Base-by-base conservation (phyloP, 352 stramenopile species). In the Phytophthora constricta region DNA sequence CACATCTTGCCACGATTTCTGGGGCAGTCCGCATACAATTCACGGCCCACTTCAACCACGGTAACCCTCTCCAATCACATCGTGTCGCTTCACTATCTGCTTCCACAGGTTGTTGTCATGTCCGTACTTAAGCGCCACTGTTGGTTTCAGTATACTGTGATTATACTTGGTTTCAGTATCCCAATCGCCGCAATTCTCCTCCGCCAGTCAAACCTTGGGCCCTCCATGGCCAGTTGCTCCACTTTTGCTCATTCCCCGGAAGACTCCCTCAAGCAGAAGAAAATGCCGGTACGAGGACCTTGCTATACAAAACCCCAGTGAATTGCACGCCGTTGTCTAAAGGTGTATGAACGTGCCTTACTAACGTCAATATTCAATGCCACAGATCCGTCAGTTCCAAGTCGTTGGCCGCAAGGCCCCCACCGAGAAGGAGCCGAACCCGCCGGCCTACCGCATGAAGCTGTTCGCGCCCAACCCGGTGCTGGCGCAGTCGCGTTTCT, bases 401-500 rank as follows among this genome's bases (percentile, higher is more conserved):
- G 97, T 99, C 57, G 97, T 99, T 87, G 98, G 98, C 86, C 97
- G 98, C 80, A 99, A 99, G 89, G 96, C 95, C 53, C 95, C 96
- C 71, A 99, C 97, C 46, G 95, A 99, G 48, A 98, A 97, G 66
- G 93, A 99, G 82, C 96, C 97, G 47, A 99, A 99, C 87, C 98
- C 98, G 62, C 89, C 98, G 65, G 97, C 98, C 7, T 99, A 99
- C 96, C 92, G 98, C 73, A 99, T 99, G 98, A 96, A 96, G 84
- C 76, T 97, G 56, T 99, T 99, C 80, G 97, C 96, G 31, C 93
- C 97, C 54, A 99, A 99, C 86, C 72, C 89, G 63, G 97, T 99
- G 62, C 94, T 98, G 61, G 98, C 97, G 70, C 99, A 99, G 90
- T 99, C 97, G 62, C 98, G 98, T 80, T 99, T 99, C 92, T 99